phyloP scores from a whole-genome alignment of 2,329 filamentous ascomycete species.

The Thermoascus crustaceus region DNA sequence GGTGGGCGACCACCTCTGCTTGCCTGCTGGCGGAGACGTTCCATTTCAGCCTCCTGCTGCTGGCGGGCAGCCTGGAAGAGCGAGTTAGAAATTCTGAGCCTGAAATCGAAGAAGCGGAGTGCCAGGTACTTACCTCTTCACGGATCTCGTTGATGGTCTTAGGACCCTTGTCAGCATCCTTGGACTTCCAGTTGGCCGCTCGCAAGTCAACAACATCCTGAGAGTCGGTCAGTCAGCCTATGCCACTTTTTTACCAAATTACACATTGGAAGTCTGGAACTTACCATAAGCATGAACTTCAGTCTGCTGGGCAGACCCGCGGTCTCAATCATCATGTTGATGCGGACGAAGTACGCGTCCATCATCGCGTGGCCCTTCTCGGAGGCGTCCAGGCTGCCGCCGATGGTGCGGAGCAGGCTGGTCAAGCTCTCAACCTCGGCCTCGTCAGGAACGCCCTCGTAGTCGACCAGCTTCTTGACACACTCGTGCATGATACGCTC shows the following conservation, averaged over 20 bases:
- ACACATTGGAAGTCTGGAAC: constrained; percentile 15
- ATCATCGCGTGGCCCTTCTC: constrained; percentile 82
- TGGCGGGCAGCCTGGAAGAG: constrained; percentile 55
- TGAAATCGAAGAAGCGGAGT: constrained; percentile 4
- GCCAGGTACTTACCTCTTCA: constrained; percentile 54
- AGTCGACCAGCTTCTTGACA: constrained; percentile 94
- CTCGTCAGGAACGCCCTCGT: constrained; percentile 86
- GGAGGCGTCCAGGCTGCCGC: constrained; percentile 71
- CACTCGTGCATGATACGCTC: constrained; percentile 99
- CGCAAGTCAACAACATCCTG: constrained; percentile 80
- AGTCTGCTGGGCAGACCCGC: constrained; percentile 78
- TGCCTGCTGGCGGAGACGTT: constrained; percentile 45
- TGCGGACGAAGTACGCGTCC: constrained; percentile 87
- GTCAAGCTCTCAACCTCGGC: constrained; percentile 92
- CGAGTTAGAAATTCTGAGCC: constrained; percentile 6
- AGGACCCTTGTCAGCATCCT: constrained; percentile 86
- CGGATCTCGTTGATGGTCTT: constrained; percentile 94
- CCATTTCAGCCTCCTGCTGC: constrained; percentile 70
- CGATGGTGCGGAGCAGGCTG: constrained; percentile 86
- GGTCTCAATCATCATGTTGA: constrained; percentile 71
- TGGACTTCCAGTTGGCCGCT: constrained; percentile 68
- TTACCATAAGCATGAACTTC: constrained; percentile 84
- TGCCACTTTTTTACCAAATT: too few species aligned
- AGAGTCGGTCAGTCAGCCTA: too few species aligned
- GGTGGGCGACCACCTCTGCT: constrained; percentile 59